A percentile compares a stretch with the other conserved stretches of the same genome.
These are phyloP conservation scores for Microsporum canis DNA, from an alignment of 2,329 filamentous ascomycete genomes.

Conservation along the genomic window DNA sequence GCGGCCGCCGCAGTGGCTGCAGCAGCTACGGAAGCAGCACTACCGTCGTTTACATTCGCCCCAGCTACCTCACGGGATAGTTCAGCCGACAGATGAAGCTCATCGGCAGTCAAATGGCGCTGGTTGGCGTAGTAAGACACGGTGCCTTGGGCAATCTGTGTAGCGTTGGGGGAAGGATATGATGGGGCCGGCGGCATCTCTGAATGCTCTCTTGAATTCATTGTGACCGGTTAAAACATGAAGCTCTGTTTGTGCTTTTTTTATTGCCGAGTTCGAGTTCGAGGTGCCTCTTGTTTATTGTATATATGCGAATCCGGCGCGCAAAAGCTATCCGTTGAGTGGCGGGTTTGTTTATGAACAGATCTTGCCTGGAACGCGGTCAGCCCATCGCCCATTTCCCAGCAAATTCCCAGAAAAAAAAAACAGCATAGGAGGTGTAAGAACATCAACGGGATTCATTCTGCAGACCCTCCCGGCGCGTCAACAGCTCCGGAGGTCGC, in stretches of 20 bases:
- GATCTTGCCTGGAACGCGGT: not conserved
- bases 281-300: not conserved
- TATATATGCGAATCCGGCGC: not conserved
- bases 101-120: slow-evolving; percentile 36
- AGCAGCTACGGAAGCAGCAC: slow-evolving; percentile 26
- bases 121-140: slow-evolving; percentile 35
- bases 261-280: not conserved
- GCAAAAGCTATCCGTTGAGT: not conserved
- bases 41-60: slow-evolving; percentile 32
- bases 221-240: slow-evolving; percentile 13
- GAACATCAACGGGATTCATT: not conserved
- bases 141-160: slow-evolving; percentile 34
- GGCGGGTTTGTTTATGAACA: not conserved
- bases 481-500: not conserved
- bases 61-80: slow-evolving; percentile 37
- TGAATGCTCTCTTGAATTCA: slow-evolving; percentile 34
- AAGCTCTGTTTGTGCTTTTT: not conserved
- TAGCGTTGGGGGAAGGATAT: slow-evolving; percentile 35
- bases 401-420: not conserved
- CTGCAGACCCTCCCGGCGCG: not conserved
- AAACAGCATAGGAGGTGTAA: not conserved
- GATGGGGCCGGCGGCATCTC: slow-evolving; percentile 35
- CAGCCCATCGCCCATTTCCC: not conserved
- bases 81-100: slow-evolving; percentile 37
- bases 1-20: slow-evolving; percentile 28